These are phyloP conservation scores for Aureobasidium subglaciale DNA, from an alignment of 2,329 filamentous ascomycete genomes.

Conservation along the genomic window DNA sequence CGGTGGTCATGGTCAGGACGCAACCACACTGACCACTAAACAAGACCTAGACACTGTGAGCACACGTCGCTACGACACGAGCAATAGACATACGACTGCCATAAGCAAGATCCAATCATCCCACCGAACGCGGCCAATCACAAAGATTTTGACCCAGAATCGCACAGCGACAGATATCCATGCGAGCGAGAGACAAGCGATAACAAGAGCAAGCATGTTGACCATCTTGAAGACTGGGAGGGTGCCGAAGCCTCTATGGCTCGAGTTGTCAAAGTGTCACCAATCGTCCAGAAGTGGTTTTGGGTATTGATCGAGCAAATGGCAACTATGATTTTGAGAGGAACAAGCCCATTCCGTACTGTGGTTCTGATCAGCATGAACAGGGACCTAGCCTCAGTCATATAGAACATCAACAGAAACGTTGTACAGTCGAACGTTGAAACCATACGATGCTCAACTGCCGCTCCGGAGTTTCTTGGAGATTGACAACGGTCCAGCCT, in stretches of 20 bases:
- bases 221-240: not conserved
- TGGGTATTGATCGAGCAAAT: not conserved
- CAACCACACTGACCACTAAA: conserved; percentile 13
- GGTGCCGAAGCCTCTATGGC: not conserved
- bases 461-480: not conserved
- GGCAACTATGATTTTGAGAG: not conserved
- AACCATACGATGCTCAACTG: not conserved
- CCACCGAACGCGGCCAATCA: conserved; percentile 6
- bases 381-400: not conserved
- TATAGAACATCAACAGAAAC: not conserved
- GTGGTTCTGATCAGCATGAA: not conserved
- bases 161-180: conserved; percentile 12
- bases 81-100: conserved; percentile 6
- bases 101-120: conserved; percentile 14
- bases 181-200: conserved; percentile 13
- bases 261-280: not conserved
- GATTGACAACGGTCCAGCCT: conserved; percentile 3
- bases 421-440: conserved; percentile 2
- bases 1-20: not conserved
- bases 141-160: conserved; percentile 5
- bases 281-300: not conserved
- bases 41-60: not conserved
- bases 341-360: not conserved
- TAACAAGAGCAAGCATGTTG: conserved; percentile 10
- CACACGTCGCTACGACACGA: not conserved